Percentiles rank a stretch among this genome's conserved stretches.
These are phyloP conservation scores for Dioszegia hungarica DNA, from an alignment of 768 basidiomycete genomes.

Conservation along the genomic window DNA sequence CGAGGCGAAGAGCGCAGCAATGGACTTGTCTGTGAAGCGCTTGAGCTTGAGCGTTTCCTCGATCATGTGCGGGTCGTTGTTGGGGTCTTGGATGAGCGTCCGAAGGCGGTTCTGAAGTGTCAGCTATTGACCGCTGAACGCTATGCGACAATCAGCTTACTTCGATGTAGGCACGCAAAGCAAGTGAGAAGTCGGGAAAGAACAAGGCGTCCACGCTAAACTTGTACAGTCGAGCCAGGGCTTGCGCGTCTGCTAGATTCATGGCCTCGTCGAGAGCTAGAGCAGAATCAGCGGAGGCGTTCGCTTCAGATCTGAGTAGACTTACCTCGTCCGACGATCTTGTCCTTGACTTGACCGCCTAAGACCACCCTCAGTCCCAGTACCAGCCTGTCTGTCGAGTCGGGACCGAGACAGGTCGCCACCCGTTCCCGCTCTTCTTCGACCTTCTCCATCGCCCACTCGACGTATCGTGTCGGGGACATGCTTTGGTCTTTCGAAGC, in stretches of 20 bases:
- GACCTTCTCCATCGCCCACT: slow-evolving; percentile 35
- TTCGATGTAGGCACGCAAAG: slow-evolving; percentile 36
- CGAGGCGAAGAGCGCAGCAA: slow-evolving; percentile 23
- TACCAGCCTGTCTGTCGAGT: slow-evolving; percentile 22
- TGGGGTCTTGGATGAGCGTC: slow-evolving; percentile 42
- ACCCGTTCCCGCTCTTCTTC: slow-evolving; percentile 32
- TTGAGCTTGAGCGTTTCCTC: slow-evolving; percentile 37
- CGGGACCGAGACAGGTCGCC: slow-evolving; percentile 7
- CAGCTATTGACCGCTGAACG: background rate
- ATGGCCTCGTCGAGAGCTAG: slow-evolving; percentile 44
- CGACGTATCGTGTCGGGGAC: slow-evolving; percentile 27
- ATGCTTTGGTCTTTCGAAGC: slow-evolving; percentile 9
- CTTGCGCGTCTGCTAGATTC: slow-evolving; percentile 23
- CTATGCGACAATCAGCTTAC: slow-evolving; percentile 8
- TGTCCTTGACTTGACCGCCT: slow-evolving; percentile 18
- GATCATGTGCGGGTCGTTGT: slow-evolving; percentile 46
- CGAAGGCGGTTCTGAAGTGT: slow-evolving; percentile 15
- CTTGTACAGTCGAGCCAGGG: slow-evolving; percentile 26
- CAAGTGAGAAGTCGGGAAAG: slow-evolving; percentile 25
- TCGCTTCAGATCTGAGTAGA: background rate
- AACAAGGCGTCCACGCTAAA: slow-evolving; percentile 29
- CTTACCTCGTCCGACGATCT: slow-evolving; percentile 30
- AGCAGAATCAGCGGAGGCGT: background rate
- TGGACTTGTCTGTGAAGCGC: slow-evolving; percentile 35
- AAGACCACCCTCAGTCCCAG: slow-evolving; percentile 15